Percentiles rank a stretch among this genome's conserved stretches.
Evolutionary conservation across 169 alveolate species (phyloP).

Genomic region (Cryptosporidium ubiquitum): DNA sequence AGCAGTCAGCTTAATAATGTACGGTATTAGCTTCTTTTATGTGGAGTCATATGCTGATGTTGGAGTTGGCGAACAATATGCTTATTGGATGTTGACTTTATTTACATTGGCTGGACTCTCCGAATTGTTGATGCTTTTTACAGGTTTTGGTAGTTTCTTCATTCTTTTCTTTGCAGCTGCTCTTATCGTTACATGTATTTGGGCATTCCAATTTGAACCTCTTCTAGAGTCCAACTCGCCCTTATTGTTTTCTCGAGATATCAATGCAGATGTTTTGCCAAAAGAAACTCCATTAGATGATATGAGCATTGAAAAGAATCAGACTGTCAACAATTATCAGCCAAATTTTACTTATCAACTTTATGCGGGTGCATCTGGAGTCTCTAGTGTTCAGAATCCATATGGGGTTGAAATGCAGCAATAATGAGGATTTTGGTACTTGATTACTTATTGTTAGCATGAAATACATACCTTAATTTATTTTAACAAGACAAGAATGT

Average conservation of each 20-base stretch:
- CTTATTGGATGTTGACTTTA: conserved; percentile 48
- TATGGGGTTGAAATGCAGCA: conserved; percentile 61
- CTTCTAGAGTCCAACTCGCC: conserved; percentile 50
- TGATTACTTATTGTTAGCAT: neutral
- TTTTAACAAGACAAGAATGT: neutral
- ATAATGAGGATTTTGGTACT: neutral
- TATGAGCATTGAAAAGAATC: conserved; percentile 55
- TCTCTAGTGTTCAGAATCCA: conserved; percentile 19
- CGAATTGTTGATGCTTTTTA: conserved; percentile 51
- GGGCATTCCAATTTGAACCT: conserved; percentile 67
- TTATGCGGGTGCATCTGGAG: conserved; percentile 66
- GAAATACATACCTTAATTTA: neutral
- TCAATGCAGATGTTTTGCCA: conserved; percentile 67
- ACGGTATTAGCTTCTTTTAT: conserved; percentile 58
- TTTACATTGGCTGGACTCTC: conserved; percentile 43
- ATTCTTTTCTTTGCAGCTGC: conserved; percentile 54
- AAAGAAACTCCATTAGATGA: conserved; percentile 58
- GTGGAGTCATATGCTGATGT: conserved; percentile 64
- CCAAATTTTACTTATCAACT: conserved; percentile 65
- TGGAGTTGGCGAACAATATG: conserved; percentile 71
- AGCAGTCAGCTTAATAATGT: conserved; percentile 52
- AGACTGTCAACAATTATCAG: conserved; percentile 34
- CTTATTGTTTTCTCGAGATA: conserved; percentile 35
- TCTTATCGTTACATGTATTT: conserved; percentile 24
- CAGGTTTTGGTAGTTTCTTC: conserved; percentile 61